A percentile compares a stretch with the other conserved stretches of the same genome.
Evolutionary conservation across 2,329 filamentous ascomycete genomes (phyloP).

Genomic region (Sclerotinia subarctica): DNA sequence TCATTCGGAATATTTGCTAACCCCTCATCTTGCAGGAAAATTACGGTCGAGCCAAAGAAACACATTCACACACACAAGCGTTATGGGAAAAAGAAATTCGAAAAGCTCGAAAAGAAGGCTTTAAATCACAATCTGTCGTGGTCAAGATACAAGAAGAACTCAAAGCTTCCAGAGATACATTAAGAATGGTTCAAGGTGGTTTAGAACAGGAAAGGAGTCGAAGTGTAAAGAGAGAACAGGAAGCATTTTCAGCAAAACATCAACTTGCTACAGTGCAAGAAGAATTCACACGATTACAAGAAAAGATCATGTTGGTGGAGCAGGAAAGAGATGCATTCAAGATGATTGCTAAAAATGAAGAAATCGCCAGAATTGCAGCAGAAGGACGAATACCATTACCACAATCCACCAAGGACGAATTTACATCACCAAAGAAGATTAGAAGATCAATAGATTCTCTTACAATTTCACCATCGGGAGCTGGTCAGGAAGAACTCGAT

Average conservation of each 20-base stretch:
- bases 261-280: constrained; percentile 63
- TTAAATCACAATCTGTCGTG: constrained; percentile 67
- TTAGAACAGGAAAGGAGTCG: constrained; percentile 63
- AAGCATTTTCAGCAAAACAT: constrained; percentile 66
- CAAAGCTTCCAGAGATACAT: constrained; percentile 53
- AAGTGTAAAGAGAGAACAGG: constrained; percentile 60
- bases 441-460: constrained; percentile 47
- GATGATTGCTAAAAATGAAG: constrained; percentile 68
- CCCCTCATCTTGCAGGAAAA: constrained; percentile 53
- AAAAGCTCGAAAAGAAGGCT: constrained; percentile 66
- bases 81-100: constrained; percentile 74
- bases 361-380: constrained; percentile 68
- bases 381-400: constrained; percentile 65
- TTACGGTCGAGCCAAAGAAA: constrained; percentile 67
- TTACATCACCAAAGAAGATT: constrained; percentile 58
- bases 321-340: constrained; percentile 74
- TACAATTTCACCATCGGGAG: constrained; percentile 52
- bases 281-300: constrained; percentile 61
- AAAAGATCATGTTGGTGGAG: constrained; percentile 63
- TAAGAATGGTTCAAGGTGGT: constrained; percentile 55
- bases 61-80: constrained; percentile 61
- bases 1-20: constrained; percentile 23
- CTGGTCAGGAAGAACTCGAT: constrained; percentile 47
- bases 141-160: constrained; percentile 73
- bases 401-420: constrained; percentile 52